Evolutionary conservation across 148 eudicot genomes (phyloP).

Genomic region (Silene conica): DNA sequence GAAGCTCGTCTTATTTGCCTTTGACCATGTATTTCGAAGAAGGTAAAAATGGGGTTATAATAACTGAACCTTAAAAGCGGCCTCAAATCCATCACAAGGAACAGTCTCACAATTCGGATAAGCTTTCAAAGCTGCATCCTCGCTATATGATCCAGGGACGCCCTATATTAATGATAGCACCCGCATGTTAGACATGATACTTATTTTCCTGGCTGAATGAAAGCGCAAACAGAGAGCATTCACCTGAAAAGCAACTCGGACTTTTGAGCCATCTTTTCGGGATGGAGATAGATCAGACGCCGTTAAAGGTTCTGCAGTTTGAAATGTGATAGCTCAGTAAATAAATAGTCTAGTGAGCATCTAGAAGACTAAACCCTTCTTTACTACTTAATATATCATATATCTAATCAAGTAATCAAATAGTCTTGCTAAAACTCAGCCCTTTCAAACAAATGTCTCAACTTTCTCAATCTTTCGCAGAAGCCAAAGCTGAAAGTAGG

Average conservation of each 20-base stretch:
- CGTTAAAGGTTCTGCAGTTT: slow-evolving; percentile 47
- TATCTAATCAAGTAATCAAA: neutral
- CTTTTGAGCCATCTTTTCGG: slow-evolving; percentile 40
- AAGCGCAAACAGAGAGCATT: neutral
- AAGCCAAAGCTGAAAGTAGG: neutral
- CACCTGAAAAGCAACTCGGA: slow-evolving; percentile 57
- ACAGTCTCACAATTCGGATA: slow-evolving; percentile 56
- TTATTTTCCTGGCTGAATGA: neutral
- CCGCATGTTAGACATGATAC: slow-evolving; percentile 8
- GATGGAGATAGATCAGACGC: slow-evolving; percentile 35
- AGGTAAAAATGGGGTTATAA: neutral
- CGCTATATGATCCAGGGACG: slow-evolving; percentile 57
- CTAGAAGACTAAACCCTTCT: neutral
- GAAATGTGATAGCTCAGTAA: neutral
- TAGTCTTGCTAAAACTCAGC: neutral
- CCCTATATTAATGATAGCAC: slow-evolving; percentile 33
- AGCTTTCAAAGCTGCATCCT: slow-evolving; percentile 61
- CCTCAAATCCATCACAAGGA: slow-evolving; percentile 60
- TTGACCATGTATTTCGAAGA: neutral
- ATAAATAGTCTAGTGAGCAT: neutral
- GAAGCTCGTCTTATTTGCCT: neutral
- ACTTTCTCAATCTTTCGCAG: neutral
- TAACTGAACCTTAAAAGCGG: slow-evolving; percentile 48
- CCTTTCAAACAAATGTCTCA: neutral
- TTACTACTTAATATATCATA: neutral